phyloP scores from a whole-genome alignment of 2,329 filamentous ascomycete genomes.

The Sclerotinia glacialis region DNA sequence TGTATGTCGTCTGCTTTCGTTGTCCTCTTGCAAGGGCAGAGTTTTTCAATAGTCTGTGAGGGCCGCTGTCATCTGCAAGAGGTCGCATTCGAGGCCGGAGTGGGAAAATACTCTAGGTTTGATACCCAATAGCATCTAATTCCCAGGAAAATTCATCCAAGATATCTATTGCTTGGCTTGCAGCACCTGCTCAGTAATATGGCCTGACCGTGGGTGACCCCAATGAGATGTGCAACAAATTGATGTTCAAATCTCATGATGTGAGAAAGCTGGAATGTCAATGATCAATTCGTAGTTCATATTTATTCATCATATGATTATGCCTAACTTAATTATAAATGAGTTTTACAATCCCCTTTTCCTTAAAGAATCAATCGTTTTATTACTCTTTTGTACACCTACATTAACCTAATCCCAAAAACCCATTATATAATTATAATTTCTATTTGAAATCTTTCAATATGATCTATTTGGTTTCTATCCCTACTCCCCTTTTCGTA shows the following conservation, averaged over 20 bases:
- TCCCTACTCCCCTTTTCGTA: no score
- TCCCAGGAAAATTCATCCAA: not conserved
- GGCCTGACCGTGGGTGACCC: not conserved
- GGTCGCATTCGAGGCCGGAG: not conserved
- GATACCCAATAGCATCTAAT: not conserved
- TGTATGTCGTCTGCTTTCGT: not conserved
- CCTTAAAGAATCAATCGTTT: no score
- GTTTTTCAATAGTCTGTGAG: not conserved
- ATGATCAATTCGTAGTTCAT: no score
- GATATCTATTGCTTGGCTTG: not conserved
- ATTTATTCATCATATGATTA: no score
- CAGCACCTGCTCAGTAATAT: not conserved
- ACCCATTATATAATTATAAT: no score
- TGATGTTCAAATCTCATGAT: not conserved
- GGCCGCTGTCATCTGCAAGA: not conserved
- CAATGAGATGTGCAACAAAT: conserved; percentile 11
- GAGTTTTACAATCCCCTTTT: no score
- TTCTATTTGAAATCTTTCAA: no score
- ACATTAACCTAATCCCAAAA: no score
- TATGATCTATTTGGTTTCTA: no score
- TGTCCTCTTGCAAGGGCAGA: not conserved
- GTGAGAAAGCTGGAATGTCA: no score
- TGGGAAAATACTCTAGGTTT: not conserved
- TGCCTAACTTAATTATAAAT: no score
- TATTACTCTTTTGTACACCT: no score